Base-by-base conservation (phyloP, 2,329 filamentous ascomycete genomes). In the Cryoendolithus antarcticus region DNA sequence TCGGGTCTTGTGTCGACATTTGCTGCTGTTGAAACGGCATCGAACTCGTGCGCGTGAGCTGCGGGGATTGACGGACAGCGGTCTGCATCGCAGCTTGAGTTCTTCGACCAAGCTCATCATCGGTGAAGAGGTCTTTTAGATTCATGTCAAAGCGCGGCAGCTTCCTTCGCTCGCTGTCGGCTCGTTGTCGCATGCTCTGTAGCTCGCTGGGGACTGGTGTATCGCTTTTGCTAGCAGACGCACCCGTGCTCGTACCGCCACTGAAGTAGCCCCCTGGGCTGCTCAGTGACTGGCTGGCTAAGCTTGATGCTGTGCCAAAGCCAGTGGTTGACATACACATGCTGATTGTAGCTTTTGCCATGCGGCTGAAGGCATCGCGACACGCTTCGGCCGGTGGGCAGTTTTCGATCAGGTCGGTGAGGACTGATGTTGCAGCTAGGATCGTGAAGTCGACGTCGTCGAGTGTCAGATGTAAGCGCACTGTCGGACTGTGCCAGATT, bases 381-480 rank as follows among this genome's bases (percentile, higher is more conserved):
- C 89, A 96, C 8, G 88, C 86, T 67, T 95, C 88, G 27, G 89
- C 89, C 0, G 89, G 89, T 0, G 89, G 88, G 50, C 91, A 96
- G 59, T 94, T 94, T 48, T 93, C 84, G 48, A 93, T 88, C 46
- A 96, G 71, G 55, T 95, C 91, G 4, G 78, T 81, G 32, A 96
- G 78, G 7, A 96, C 86, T 2, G 89, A 95, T 36, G 86, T 95
- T 13, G 88, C 89, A 6, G 88, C 86, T 35, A 95, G 70, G 6
- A 95, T 84, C 1, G 89, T 96, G 53, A 94, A 94, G 58, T 96
- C 88, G n/a, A 96, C 86, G 58, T 96, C 89, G 54, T 96, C 88
- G 65, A 94, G 82, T 6, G 82, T 84, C 61, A 96, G 66, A 41
- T 84, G 78, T 58, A 82, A 86, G 52, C 89, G 76, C 36, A 96